Conservation (phyloP, 2,329 filamentous ascomycete genomes). For the Pezicula rhizophila region DNA sequence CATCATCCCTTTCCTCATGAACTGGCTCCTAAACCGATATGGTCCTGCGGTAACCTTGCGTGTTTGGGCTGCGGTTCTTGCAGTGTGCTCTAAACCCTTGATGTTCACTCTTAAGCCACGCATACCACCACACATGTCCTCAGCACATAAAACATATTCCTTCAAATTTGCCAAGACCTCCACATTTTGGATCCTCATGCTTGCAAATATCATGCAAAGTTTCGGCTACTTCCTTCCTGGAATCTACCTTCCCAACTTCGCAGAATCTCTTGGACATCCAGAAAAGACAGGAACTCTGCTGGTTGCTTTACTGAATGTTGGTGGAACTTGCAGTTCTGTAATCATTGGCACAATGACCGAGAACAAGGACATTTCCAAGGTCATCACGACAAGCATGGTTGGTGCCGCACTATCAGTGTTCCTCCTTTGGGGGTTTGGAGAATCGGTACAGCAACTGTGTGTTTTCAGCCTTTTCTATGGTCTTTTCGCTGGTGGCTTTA, state of each 20-base stretch:
- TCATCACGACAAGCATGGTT: conserved; percentile 41
- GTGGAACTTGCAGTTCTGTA: conserved; percentile 36
- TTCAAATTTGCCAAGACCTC: conserved; percentile 34
- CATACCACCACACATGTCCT: conserved; percentile 10
- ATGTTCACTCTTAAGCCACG: conserved; percentile 10
- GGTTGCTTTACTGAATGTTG: conserved; percentile 40
- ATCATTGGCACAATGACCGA: conserved; percentile 32
- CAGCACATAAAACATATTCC: neutral
- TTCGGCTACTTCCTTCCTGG: conserved; percentile 48
- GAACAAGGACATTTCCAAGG: conserved; percentile 31
- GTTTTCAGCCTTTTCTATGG: conserved; percentile 48
- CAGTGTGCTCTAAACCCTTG: conserved; percentile 32
- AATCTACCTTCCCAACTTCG: conserved; percentile 45
- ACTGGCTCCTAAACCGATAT: conserved; percentile 33
- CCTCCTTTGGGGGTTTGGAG: conserved; percentile 47
- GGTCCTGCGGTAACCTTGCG: conserved; percentile 33
- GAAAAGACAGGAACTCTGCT: conserved; percentile 37
- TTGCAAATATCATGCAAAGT: conserved; percentile 44
- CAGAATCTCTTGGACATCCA: conserved; percentile 32
- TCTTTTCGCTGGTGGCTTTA: conserved; percentile 48
- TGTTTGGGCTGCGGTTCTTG: conserved; percentile 31
- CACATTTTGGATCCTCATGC: conserved; percentile 41
- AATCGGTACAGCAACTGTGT: conserved; percentile 35
- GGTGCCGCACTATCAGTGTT: conserved; percentile 42
- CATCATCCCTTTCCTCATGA: conserved; percentile 27